These are phyloP conservation scores for Russula ochroleuca DNA, from an alignment of 768 basidiomycete species.

Conservation along the genomic window DNA sequence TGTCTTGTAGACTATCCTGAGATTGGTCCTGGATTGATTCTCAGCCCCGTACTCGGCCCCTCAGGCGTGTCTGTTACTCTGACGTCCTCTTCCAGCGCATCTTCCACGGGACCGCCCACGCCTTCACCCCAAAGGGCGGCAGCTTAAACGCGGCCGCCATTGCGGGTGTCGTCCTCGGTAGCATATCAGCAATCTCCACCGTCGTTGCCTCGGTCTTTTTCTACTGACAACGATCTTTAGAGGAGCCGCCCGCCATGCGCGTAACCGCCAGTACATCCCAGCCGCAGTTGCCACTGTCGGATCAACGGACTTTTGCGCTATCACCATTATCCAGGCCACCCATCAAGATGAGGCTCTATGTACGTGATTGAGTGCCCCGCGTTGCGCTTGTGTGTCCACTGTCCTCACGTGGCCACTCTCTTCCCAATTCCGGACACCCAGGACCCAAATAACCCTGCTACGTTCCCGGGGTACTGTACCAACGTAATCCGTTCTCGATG, in stretches of 20 bases:
- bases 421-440: background rate
- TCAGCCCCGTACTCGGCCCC: background rate
- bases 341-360: background rate
- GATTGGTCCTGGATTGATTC: background rate
- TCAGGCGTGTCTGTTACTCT: background rate
- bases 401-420: background rate
- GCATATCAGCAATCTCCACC: background rate
- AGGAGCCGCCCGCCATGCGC: background rate
- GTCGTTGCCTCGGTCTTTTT: background rate
- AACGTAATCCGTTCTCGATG: background rate
- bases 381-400: background rate
- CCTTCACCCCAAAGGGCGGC: too few species aligned
- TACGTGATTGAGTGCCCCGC: background rate
- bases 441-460: slow-evolving; percentile 1
- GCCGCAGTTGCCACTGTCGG: too few species aligned
- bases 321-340: too few species aligned
- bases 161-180: background rate
- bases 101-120: too few species aligned
- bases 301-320: too few species aligned
- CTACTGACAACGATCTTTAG: background rate
- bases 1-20: background rate
- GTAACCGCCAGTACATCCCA: too few species aligned
- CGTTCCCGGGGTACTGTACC: background rate
- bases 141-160: background rate
- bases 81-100: too few species aligned